These are phyloP conservation scores for Omphalotus olearius DNA, from an alignment of 1,284 basidiomycete genomes.

Conservation along the genomic window DNA sequence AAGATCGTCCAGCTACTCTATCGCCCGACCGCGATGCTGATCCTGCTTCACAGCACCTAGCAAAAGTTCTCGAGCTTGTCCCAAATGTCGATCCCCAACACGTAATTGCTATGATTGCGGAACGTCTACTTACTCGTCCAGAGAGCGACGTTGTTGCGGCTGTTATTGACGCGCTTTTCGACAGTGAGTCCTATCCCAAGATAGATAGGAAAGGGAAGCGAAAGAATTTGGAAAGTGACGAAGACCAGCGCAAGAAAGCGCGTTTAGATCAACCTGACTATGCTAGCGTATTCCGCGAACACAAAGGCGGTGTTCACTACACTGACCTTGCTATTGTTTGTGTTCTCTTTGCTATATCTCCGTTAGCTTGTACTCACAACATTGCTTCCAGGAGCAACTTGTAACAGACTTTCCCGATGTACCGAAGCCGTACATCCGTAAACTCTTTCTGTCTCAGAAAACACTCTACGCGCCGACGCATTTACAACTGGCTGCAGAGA, in stretches of 20 bases:
- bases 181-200: slow-evolving; percentile 59
- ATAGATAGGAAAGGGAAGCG: slow-evolving; percentile 52
- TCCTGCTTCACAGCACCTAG: slow-evolving; percentile 25
- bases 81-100: slow-evolving; percentile 61
- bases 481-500: slow-evolving; percentile 38
- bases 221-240: slow-evolving; percentile 30
- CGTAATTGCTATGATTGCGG: slow-evolving; percentile 39
- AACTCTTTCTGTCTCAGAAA: slow-evolving; percentile 32
- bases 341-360: slow-evolving; percentile 5
- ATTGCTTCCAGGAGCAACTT: slow-evolving; percentile 42
- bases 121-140: slow-evolving; percentile 29
- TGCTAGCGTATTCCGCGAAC: slow-evolving; percentile 35
- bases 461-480: slow-evolving; percentile 58
- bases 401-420: slow-evolving; percentile 53
- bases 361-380: slow-evolving; percentile 2
- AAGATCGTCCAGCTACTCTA: background rate
- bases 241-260: slow-evolving; percentile 20
- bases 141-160: slow-evolving; percentile 39
- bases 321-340: slow-evolving; percentile 45
- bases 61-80: slow-evolving; percentile 59
- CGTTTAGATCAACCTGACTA: slow-evolving; percentile 45
- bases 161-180: slow-evolving; percentile 57
- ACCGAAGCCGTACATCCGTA: slow-evolving; percentile 47
- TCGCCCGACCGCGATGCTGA: slow-evolving; percentile 6
- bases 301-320: slow-evolving; percentile 41